Evolutionary conservation across 345 rosid genomes (phyloP).

Genomic region (Geranium rotundifolium): DNA sequence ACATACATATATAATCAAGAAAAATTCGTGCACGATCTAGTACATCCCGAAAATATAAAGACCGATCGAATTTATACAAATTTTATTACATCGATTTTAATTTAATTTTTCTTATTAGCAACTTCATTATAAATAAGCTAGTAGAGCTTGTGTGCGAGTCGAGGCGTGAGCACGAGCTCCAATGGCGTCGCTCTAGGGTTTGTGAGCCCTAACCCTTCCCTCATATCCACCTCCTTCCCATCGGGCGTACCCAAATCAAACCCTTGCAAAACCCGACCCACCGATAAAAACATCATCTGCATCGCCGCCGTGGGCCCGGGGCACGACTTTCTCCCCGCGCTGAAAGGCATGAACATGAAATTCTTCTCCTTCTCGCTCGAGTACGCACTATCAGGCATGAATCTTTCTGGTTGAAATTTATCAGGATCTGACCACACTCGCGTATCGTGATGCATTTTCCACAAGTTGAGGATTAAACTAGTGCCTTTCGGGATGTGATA

Average conservation of each 20-base stretch:
- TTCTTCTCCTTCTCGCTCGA: constrained; percentile 9
- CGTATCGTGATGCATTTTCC: constrained; percentile 55
- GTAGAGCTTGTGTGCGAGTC: constrained; percentile 6
- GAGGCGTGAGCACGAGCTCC: constrained; percentile 6
- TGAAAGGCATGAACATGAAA: constrained; percentile 34
- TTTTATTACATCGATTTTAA: too few species aligned
- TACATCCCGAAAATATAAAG: too few species aligned
- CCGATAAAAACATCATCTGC: neutral
- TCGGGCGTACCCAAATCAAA: neutral
- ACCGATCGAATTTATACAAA: too few species aligned
- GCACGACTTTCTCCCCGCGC: constrained; percentile 46
- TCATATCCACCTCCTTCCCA: constrained; percentile 9
- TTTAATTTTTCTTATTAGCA: too few species aligned
- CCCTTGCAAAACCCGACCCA: constrained; percentile 3
- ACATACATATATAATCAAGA: too few species aligned
- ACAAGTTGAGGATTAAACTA: constrained; percentile 35
- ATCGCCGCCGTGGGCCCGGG: constrained; percentile 22
- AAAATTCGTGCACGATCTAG: too few species aligned
- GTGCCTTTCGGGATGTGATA: constrained; percentile 38
- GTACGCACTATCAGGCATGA: constrained; percentile 12
- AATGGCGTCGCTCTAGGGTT: constrained; percentile 10
- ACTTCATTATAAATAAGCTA: neutral
- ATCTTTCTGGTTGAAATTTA: constrained; percentile 40
- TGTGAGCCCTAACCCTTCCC: constrained; percentile 1
- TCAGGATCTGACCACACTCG: constrained; percentile 29